Evolutionary conservation across 2,329 filamentous ascomycete species (phyloP), one percentile per base, ranked within the genome.

Genomic region (Aphanoascus verrucosus): DNA sequence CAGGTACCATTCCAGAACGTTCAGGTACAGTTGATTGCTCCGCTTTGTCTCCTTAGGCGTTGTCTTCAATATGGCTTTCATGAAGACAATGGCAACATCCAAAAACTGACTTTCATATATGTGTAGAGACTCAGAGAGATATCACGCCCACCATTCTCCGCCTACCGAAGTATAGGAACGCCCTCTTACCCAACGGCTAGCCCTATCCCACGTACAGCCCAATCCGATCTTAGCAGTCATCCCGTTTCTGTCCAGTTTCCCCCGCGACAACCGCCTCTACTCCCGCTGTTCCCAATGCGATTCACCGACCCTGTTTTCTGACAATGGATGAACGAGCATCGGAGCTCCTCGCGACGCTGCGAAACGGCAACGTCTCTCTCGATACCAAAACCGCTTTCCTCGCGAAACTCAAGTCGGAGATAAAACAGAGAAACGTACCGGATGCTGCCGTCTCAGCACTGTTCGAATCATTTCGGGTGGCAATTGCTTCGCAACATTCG

Each of bases 381-480:
- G 85, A 90, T 63, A 71, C 77, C 49, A 89, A 89, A 66, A 77
- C 88, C 58, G 75, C 81, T 59, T 78, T 80, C 52, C 80, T 95
- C 61, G 86, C 82, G 56, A 77, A 75, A 63, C 75, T 90, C 70
- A 94, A 95, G 72, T 89, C 86, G 42, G 81, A 83, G 67, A 95
- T 95, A 76, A 95, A 95, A 70, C 89, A 94, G 69, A 85, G 86
- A 67, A 89, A 89, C 73, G 87, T 95, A 44, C 88, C 88, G 56
- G 88, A 94, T 34, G 59, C 61, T 40, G 78, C 78, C 62, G 79
- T 94, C 61, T 72, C 81, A 23, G 76, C 81, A 55, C 81, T 95
- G 58, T 94, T 95, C 70, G 88, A 96, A 57, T 86, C 84, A 58
- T 77, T 94, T 63, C 84, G 85, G 58, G 73, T 82, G 51, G 86